phyloP scores from a whole-genome alignment of 108 stramenopile species.

The Cyclotella kingstonii region DNA sequence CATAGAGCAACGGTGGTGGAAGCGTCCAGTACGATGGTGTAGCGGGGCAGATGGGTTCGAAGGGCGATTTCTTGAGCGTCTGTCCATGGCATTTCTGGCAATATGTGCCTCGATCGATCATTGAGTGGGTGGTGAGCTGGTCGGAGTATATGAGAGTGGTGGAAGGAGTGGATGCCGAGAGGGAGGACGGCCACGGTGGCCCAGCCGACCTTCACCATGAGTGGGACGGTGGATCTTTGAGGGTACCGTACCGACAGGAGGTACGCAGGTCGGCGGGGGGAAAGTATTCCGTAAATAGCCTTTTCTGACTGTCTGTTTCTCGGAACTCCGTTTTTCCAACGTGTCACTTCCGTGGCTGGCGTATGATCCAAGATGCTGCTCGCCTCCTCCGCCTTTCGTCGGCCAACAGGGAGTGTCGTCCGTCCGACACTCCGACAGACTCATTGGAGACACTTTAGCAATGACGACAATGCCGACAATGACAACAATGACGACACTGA shows the following conservation, averaged over 20 bases:
- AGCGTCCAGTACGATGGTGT: conserved; percentile 26
- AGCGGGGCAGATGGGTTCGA: conserved; percentile 55
- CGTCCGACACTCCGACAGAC: conserved; percentile 4
- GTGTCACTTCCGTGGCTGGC: not conserved
- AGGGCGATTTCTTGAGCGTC: conserved; percentile 66
- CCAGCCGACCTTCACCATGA: too few species aligned
- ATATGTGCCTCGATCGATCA: not conserved
- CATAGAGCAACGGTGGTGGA: conserved; percentile 58
- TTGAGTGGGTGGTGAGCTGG: too few species aligned
- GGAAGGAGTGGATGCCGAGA: too few species aligned
- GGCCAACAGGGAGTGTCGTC: conserved; percentile 6
- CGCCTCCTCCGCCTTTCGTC: conserved; percentile 33
- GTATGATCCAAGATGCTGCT: conserved; percentile 21
- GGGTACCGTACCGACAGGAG: too few species aligned
- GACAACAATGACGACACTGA: not conserved
- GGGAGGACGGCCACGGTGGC: too few species aligned
- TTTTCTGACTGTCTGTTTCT: too few species aligned
- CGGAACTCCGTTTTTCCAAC: not conserved
- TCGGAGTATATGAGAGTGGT: too few species aligned
- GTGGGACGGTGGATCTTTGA: too few species aligned
- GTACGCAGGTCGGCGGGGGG: too few species aligned
- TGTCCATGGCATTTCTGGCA: conserved; percentile 67
- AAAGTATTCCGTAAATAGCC: too few species aligned
- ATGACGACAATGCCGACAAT: conserved; percentile 8
- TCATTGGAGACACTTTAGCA: too few species aligned